A percentile compares a stretch with the other conserved stretches of the same genome.
phyloP scores from a whole-genome alignment of 169 alveolate genomes.

The Amoebophrya sp. region DNA sequence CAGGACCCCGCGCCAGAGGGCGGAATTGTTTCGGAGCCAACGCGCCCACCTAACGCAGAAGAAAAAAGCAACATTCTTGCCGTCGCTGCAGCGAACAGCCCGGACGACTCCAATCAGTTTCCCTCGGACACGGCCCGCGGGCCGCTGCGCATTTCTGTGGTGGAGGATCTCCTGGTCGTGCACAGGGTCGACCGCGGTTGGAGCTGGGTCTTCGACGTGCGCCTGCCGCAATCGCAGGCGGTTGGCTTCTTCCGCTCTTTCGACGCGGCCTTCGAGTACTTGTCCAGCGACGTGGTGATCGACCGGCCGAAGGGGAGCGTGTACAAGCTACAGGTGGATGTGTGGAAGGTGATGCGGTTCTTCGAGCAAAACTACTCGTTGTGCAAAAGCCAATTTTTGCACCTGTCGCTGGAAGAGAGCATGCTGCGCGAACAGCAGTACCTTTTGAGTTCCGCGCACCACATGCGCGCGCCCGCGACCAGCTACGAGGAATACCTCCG shows the following conservation, averaged over 20 bases:
- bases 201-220: constrained; percentile 26
- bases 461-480: too few species aligned
- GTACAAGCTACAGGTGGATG: neutral
- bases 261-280: neutral
- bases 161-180: constrained; percentile 40
- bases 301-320: neutral
- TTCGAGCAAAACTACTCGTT: neutral
- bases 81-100: too few species aligned
- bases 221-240: neutral
- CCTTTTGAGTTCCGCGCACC: neutral
- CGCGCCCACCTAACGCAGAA: too few species aligned
- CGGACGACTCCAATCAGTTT: too few species aligned
- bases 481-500: neutral
- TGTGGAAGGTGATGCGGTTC: neutral
- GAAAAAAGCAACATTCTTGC: neutral
- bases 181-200: constrained; percentile 36
- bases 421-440: neutral
- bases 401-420: neutral
- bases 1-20: too few species aligned
- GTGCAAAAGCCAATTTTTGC: neutral
- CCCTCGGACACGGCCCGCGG: constrained; percentile 36
- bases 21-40: too few species aligned
- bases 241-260: neutral
- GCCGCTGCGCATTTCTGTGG: constrained; percentile 39
- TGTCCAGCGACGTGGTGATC: neutral